Percentiles rank a stretch among this genome's conserved stretches.
phyloP scores from a whole-genome alignment of 2,329 filamentous ascomycete species.

The Didymella exigua region DNA sequence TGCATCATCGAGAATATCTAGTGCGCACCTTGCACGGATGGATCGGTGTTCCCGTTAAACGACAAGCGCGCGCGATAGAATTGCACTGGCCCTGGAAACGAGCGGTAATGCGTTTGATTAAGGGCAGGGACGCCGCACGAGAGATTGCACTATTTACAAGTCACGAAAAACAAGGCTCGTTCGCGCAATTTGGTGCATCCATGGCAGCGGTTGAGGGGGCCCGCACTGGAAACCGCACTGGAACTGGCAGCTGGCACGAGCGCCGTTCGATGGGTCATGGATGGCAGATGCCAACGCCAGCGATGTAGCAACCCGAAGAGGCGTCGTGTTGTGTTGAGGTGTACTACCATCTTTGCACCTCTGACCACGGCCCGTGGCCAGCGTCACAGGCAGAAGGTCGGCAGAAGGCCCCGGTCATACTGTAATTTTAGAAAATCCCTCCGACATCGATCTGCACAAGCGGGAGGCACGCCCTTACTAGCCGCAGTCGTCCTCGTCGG shows the following conservation, averaged over 20 bases:
- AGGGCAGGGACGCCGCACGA: conserved; percentile 16
- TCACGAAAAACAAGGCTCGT: conserved; percentile 27
- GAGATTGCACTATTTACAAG: conserved; percentile 32
- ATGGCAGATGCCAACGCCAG: neutral
- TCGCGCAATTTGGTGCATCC: conserved; percentile 18
- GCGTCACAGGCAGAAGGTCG: conserved; percentile 12
- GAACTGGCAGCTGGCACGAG: conserved; percentile 19
- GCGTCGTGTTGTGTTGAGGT: conserved; percentile 19
- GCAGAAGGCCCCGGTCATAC: conserved; percentile 5
- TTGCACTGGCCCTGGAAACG: conserved; percentile 15
- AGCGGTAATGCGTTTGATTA: conserved; percentile 18
- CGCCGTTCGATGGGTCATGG: conserved; percentile 7
- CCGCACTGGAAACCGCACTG: conserved; percentile 6
- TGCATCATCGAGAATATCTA: conserved; percentile 11
- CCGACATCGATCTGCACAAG: conserved; percentile 30
- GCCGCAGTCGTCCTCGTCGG: conserved; percentile 24
- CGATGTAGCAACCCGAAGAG: conserved; percentile 5
- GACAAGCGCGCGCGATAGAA: conserved; percentile 17
- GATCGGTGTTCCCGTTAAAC: neutral
- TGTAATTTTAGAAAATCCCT: conserved; percentile 30
- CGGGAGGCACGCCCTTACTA: conserved; percentile 37
- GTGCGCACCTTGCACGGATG: conserved; percentile 7
- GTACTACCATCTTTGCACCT: conserved; percentile 12
- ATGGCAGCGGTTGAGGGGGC: conserved; percentile 10
- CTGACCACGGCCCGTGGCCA: conserved; percentile 19